These are phyloP conservation scores for Populus ilicifolia DNA, from an alignment of 345 rosid species.

Conservation along the genomic window DNA sequence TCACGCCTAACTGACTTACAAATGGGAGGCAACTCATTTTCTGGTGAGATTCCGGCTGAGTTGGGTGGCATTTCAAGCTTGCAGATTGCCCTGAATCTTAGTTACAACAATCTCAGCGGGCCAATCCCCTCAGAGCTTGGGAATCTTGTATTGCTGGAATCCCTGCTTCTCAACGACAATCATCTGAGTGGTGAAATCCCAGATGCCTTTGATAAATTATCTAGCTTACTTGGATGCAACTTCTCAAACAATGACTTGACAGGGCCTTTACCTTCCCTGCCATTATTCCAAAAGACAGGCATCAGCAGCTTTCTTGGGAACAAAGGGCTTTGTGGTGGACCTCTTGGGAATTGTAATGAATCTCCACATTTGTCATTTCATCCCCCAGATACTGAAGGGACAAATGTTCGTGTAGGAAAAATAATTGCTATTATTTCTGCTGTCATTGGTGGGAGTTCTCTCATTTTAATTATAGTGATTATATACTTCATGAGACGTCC, in stretches of 20 bases:
- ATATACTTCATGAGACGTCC: slow-evolving; percentile 61
- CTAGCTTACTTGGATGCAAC: slow-evolving; percentile 77
- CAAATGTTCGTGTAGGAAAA: slow-evolving; percentile 40
- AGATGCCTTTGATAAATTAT: slow-evolving; percentile 50
- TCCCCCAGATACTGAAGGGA: slow-evolving; percentile 16
- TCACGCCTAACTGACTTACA: slow-evolving; percentile 67
- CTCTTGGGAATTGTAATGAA: slow-evolving; percentile 47
- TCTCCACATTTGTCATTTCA: slow-evolving; percentile 30
- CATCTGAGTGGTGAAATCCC: slow-evolving; percentile 72
- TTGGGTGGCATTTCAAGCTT: slow-evolving; percentile 61
- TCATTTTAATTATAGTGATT: slow-evolving; percentile 54
- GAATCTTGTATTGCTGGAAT: slow-evolving; percentile 56
- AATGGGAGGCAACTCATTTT: slow-evolving; percentile 78
- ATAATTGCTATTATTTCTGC: slow-evolving; percentile 64
- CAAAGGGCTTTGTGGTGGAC: slow-evolving; percentile 68
- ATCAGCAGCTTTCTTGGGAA: slow-evolving; percentile 55
- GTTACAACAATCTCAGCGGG: slow-evolving; percentile 73
- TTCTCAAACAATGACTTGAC: slow-evolving; percentile 68
- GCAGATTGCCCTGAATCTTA: slow-evolving; percentile 84
- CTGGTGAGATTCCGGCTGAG: slow-evolving; percentile 56
- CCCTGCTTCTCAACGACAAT: slow-evolving; percentile 74
- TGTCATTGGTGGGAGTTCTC: slow-evolving; percentile 63
- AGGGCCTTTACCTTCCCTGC: slow-evolving; percentile 61
- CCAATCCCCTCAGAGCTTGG: slow-evolving; percentile 69
- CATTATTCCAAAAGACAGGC: slow-evolving; percentile 44